A percentile compares a stretch with the other conserved stretches of the same genome.
phyloP scores from a whole-genome alignment of 2,329 filamentous ascomycete genomes.

The Bipolaris oryzae region DNA sequence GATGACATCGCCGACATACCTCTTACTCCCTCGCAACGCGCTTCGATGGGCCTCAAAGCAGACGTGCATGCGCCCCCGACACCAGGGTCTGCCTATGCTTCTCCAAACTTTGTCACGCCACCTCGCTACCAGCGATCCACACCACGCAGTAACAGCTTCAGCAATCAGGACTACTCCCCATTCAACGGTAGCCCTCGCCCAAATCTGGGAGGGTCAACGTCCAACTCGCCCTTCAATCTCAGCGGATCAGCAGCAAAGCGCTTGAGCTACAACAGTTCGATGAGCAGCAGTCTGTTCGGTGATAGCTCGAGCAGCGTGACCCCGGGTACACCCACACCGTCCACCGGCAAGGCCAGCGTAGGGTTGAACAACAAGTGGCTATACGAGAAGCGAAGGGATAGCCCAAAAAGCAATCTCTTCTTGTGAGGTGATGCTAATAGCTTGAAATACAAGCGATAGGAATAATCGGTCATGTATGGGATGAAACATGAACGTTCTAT shows the following conservation, averaged over 20 bases:
- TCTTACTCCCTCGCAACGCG: conserved; percentile 85
- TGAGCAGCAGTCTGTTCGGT: conserved; percentile 52
- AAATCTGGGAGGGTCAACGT: conserved; percentile 32
- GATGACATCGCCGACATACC: conserved; percentile 89
- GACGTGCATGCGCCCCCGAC: conserved; percentile 62
- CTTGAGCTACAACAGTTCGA: conserved; percentile 62
- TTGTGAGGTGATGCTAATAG: conserved; percentile 15
- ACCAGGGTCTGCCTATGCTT: conserved; percentile 61
- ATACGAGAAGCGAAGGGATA: conserved; percentile 77
- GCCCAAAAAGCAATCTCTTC: conserved; percentile 48
- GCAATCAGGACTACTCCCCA: conserved; percentile 61
- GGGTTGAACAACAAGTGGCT: conserved; percentile 92
- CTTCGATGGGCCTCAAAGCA: conserved; percentile 79
- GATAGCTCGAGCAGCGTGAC: conserved; percentile 49
- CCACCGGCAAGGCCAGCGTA: conserved; percentile 66
- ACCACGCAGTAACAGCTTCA: conserved; percentile 65
- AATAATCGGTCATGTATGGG: conserved; percentile 2
- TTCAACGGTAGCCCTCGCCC: conserved; percentile 61
- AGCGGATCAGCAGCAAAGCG: conserved; percentile 59
- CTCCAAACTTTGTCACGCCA: conserved; percentile 75
- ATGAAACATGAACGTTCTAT: conserved; percentile 34
- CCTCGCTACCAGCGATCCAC: conserved; percentile 82
- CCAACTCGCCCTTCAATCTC: conserved; percentile 57
- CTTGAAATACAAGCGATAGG: not conserved
- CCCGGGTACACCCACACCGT: conserved; percentile 72